Percentiles rank a stretch among this genome's conserved stretches.
phyloP scores from a whole-genome alignment of 768 basidiomycete species.

The Pholiota microspora region DNA sequence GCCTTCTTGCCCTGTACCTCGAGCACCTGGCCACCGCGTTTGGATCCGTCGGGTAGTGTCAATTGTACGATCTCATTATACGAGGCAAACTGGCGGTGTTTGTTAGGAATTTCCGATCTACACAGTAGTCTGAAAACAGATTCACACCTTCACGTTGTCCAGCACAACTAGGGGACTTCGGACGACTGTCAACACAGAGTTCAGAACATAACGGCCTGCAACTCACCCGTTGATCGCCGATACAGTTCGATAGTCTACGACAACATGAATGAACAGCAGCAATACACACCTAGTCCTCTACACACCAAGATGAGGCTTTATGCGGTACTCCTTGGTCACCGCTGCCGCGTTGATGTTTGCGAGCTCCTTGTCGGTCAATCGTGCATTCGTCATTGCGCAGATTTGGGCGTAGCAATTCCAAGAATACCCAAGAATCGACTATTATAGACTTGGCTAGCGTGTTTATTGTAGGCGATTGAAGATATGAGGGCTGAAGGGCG shows the following conservation, averaged over 20 bases:
- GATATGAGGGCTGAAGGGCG: constrained; percentile 1
- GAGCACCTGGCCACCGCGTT: constrained; percentile 94
- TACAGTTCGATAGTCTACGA: constrained; percentile 92
- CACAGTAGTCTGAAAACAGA: constrained; percentile 1
- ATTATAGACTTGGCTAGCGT: background rate
- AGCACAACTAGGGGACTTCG: constrained; percentile 89
- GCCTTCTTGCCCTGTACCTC: constrained; percentile 99
- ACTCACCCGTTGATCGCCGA: constrained; percentile 95
- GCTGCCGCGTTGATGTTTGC: constrained; percentile 85
- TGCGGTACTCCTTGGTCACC: constrained; percentile 84
- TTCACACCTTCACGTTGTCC: constrained; percentile 91
- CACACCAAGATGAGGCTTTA: constrained; percentile 86
- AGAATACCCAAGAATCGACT: background rate
- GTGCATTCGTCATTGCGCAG: constrained; percentile 47
- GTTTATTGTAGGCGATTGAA: constrained; percentile 5
- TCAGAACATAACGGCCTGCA: background rate
- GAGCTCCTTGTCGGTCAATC: constrained; percentile 69
- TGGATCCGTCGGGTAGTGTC: constrained; percentile 92
- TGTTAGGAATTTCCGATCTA: background rate
- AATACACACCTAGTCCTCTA: constrained; percentile 9
- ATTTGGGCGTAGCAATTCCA: background rate
- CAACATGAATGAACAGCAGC: background rate
- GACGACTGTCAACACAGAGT: constrained; percentile 10
- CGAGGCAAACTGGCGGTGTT: constrained; percentile 73
- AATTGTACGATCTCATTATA: constrained; percentile 98